Evolutionary conservation across 139 green algal species (phyloP), one percentile per base, ranked within the genome.

Genomic region (Edaphochlamys debaryana): DNA sequence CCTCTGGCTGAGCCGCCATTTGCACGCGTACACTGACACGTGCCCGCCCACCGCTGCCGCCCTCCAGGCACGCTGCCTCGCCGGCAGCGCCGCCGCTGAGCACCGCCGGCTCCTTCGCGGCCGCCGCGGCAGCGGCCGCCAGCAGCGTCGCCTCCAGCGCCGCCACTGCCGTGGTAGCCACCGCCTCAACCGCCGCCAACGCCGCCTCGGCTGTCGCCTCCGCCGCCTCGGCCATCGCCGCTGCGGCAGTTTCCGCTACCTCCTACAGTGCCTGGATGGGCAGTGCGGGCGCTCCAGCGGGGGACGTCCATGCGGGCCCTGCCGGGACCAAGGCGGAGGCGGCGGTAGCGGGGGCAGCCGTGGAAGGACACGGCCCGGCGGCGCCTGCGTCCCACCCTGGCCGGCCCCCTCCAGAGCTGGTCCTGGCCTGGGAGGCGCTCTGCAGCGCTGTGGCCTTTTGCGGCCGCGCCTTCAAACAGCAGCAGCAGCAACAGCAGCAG

Each of bases 381-480:
- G n/a, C n/a, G n/a, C n/a, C n/a, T n/a, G n/a, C n/a, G n/a, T n/a
- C n/a, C n/a, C n/a, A 4, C 38, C 67, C 69, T 9, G 30, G 41
- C 42, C 9, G 19, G 19, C 56, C 73, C 3, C 73, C 73, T 0
- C 37, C 30, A 1, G 38, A 71, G 58, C 41, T 81, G 62, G 41
- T 63, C 6, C 60, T 40, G 5, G 60, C 75, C 0, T 81, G 75
- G 75, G 75, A 81, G 62, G 75, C 75, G 50, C 60, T 81, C 6
- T 30, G 75, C 38, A 45, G 75, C 40, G 60, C 60, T 0, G 75
- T 71, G 41, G 75, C 40, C 0, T 81, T 81, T 30, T 81, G 75
- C 42, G 60, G 29, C n/a, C 75, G 75, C 30, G 37, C 54, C 27
- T 81, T 62, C 75, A 71, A 71, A 17, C 60, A 63, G 75, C 40